These are phyloP conservation scores for Diaporthe humulicola DNA, from an alignment of 2,329 filamentous ascomycete genomes.

Conservation along the genomic window DNA sequence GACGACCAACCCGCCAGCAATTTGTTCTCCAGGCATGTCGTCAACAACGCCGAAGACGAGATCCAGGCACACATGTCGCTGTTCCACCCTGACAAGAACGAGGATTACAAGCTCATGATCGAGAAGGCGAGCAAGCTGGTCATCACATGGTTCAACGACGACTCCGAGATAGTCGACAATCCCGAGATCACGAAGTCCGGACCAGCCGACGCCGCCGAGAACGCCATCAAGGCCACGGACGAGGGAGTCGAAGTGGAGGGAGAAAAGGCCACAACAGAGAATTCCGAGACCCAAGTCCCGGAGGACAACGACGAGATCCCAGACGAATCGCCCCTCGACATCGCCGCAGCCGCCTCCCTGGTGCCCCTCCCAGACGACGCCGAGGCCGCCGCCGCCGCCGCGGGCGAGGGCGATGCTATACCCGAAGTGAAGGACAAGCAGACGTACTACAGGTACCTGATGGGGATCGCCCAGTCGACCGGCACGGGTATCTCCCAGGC, in stretches of 20 bases:
- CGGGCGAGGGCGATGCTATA: conserved; percentile 47
- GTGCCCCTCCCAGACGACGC: conserved; percentile 61
- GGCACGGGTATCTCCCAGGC: conserved; percentile 57
- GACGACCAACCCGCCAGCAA: conserved; percentile 57
- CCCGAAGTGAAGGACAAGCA: conserved; percentile 51
- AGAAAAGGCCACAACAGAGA: conserved; percentile 36
- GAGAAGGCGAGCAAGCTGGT: conserved; percentile 70
- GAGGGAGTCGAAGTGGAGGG: conserved; percentile 40
- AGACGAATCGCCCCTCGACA: conserved; percentile 64
- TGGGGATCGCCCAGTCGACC: conserved; percentile 61
- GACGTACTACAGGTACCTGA: conserved; percentile 63
- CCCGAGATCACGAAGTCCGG: conserved; percentile 45
- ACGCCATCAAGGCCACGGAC: conserved; percentile 45
- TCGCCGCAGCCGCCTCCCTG: conserved; percentile 64
- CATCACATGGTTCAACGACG: conserved; percentile 67
- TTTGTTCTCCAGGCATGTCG: conserved; percentile 67
- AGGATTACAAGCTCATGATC: conserved; percentile 74
- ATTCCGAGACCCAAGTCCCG: conserved; percentile 48
- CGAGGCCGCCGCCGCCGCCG: conserved; percentile 42
- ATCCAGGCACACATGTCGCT: conserved; percentile 78
- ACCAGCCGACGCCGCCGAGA: conserved; percentile 44
- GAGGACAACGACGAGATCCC: conserved; percentile 50
- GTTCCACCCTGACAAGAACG: conserved; percentile 73
- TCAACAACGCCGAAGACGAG: conserved; percentile 77
- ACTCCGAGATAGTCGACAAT: conserved; percentile 60